Conservation (phyloP, 78 protist species). For the Guillardia theta region DNA sequence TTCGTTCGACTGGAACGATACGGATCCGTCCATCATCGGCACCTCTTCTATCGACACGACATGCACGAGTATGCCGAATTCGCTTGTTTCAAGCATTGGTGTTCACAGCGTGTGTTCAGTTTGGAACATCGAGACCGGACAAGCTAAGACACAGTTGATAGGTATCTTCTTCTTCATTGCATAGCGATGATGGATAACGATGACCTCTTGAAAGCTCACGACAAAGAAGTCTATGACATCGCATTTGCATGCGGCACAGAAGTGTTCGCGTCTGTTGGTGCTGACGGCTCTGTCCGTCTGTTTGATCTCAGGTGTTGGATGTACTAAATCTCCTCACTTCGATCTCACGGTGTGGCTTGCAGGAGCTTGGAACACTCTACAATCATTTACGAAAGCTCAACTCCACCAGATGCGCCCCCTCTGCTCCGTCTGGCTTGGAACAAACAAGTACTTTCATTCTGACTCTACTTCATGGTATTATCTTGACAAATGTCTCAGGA, state of each 20-base stretch:
- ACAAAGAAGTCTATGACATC: constrained; percentile 85
- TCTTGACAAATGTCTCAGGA: constrained; percentile 61
- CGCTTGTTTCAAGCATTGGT: constrained; percentile 70
- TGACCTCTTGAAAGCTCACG: no score
- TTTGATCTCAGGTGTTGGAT: constrained; percentile 90
- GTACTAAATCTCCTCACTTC: background rate
- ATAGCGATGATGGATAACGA: no score
- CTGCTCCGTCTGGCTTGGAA: constrained; percentile 92
- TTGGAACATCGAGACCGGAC: constrained; percentile 15
- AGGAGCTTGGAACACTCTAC: constrained; percentile 91
- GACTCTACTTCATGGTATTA: background rate
- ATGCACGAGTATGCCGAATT: constrained; percentile 94
- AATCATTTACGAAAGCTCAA: constrained; percentile 90
- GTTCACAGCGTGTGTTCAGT: no score
- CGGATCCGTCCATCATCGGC: constrained; percentile 85
- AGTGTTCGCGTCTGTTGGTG: constrained; percentile 87
- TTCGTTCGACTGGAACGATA: constrained; percentile 95
- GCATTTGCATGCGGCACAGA: constrained; percentile 43
- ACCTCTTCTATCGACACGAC: constrained; percentile 83
- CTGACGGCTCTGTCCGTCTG: constrained; percentile 89
- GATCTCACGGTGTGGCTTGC: background rate
- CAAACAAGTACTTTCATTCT: constrained; percentile 32
- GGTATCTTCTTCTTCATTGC: no score
- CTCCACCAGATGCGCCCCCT: constrained; percentile 63
- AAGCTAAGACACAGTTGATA: constrained; percentile 91